Evolutionary conservation across 768 basidiomycete species (phyloP).

Genomic region (Leucogyrophana mollusca): DNA sequence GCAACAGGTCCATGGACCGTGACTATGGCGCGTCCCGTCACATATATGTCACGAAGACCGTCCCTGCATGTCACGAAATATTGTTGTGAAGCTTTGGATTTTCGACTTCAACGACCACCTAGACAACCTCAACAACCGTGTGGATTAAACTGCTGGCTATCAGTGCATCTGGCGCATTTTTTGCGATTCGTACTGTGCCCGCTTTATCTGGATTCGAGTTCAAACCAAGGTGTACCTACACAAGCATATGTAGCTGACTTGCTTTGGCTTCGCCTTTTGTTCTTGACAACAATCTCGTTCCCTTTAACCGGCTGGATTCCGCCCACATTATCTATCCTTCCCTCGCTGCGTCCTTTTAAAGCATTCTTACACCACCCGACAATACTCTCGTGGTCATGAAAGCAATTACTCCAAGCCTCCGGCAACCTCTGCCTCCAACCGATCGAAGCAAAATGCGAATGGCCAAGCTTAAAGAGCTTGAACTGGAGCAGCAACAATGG

Average conservation of each 20-base stretch:
- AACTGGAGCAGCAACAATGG: conserved; percentile 51
- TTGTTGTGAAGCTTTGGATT: not conserved
- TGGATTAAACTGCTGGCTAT: not conserved
- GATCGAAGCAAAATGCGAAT: conserved; percentile 47
- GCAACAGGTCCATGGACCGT: conserved; percentile 16
- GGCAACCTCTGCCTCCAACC: conserved; percentile 21
- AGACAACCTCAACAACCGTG: not conserved
- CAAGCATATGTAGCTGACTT: not conserved
- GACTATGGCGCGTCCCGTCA: conserved; percentile 26
- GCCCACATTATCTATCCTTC: not conserved
- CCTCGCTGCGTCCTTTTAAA: not conserved
- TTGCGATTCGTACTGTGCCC: not conserved
- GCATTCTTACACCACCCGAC: not conserved
- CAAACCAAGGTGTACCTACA: not conserved
- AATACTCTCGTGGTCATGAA: not conserved
- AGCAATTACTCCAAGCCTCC: not conserved
- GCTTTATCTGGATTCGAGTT: too few species aligned
- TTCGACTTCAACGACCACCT: too few species aligned
- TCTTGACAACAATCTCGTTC: not conserved
- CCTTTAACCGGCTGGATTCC: conserved; percentile 6
- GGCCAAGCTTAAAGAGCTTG: conserved; percentile 45
- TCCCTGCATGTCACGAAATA: not conserved
- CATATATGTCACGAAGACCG: conserved; percentile 22
- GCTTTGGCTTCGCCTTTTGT: not conserved
- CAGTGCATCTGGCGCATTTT: not conserved